These are phyloP conservation scores for Phialophora expanda DNA, from an alignment of 2,329 filamentous ascomycete species.

Conservation along the genomic window DNA sequence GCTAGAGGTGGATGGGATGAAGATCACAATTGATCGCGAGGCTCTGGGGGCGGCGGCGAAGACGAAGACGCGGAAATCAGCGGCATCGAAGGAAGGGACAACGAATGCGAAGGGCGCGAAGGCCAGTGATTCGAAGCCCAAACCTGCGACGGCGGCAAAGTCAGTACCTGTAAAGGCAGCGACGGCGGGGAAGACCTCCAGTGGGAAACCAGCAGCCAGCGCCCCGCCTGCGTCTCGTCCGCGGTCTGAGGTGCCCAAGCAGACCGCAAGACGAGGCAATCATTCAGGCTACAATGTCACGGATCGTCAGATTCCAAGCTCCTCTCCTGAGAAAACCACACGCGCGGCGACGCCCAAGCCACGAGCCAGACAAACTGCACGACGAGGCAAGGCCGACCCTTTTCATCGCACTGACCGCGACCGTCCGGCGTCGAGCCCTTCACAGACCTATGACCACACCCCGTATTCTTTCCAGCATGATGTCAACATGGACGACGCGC, in stretches of 20 bases:
- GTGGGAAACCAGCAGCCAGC: conserved; percentile 9
- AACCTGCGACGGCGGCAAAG: conserved; percentile 11
- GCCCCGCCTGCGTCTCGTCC: background rate
- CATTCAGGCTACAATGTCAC: background rate
- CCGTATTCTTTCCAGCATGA: conserved; percentile 23
- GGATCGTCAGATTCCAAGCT: background rate
- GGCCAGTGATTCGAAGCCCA: conserved; percentile 7
- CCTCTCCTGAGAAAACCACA: conserved; percentile 5
- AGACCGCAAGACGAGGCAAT: background rate
- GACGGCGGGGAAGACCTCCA: background rate
- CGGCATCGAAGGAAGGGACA: conserved; percentile 1
- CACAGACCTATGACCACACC: conserved; percentile 14
- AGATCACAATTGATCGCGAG: conserved; percentile 19
- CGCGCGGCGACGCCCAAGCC: background rate
- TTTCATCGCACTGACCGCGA: conserved; percentile 7
- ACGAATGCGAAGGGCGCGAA: conserved; percentile 5
- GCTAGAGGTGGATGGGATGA: conserved; percentile 14
- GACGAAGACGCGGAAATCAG: conserved; percentile 4
- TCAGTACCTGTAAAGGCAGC: background rate
- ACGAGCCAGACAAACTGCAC: conserved; percentile 17
- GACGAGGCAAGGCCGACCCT: conserved; percentile 15
- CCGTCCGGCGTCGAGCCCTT: conserved; percentile 1
- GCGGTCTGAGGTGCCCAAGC: background rate
- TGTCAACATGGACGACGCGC: conserved; percentile 26
- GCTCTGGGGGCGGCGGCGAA: conserved; percentile 14